A percentile compares a stretch with the other conserved stretches of the same genome.
Evolutionary conservation across 169 alveolate genomes (phyloP).

Genomic region (Perkinsus marinus): DNA sequence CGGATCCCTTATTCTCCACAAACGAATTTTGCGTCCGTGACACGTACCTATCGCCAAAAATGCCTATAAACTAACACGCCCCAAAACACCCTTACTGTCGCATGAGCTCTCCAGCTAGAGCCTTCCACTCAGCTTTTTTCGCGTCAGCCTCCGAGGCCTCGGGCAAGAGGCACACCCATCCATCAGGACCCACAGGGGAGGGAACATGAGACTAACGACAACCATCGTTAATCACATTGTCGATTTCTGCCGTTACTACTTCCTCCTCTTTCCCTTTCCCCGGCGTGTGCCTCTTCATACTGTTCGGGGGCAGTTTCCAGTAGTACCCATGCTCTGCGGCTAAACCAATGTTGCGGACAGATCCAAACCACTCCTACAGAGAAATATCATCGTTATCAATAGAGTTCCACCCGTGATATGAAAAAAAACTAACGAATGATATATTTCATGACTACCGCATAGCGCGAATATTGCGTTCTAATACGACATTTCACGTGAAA

Average conservation of each 20-base stretch:
- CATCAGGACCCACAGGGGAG: not conserved
- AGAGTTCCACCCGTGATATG: too few relatives aligned
- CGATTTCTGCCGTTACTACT: too few relatives aligned
- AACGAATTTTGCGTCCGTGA: conserved; percentile 20
- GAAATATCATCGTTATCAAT: too few relatives aligned
- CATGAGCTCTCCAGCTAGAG: conserved; percentile 20
- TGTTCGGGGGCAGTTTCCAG: conserved; percentile 8
- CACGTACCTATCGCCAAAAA: not conserved
- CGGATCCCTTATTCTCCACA: conserved; percentile 23
- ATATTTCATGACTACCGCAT: too few relatives aligned
- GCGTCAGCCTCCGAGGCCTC: not conserved
- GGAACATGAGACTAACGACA: not conserved
- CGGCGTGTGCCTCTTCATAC: not conserved
- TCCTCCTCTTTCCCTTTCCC: not conserved
- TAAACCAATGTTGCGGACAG: conserved; percentile 15
- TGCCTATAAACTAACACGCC: not conserved
- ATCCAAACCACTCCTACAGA: conserved; percentile 23
- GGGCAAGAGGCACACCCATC: not conserved
- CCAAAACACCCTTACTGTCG: conserved; percentile 8
- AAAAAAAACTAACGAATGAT: too few relatives aligned
- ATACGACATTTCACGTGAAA: too few relatives aligned
- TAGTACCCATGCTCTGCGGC: conserved; percentile 28
- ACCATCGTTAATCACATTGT: too few relatives aligned
- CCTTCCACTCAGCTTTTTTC: conserved; percentile 14
- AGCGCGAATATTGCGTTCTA: too few relatives aligned